Conservation (phyloP, 495 filamentous ascomycete species). For the Aspergillus coremiiformis region DNA sequence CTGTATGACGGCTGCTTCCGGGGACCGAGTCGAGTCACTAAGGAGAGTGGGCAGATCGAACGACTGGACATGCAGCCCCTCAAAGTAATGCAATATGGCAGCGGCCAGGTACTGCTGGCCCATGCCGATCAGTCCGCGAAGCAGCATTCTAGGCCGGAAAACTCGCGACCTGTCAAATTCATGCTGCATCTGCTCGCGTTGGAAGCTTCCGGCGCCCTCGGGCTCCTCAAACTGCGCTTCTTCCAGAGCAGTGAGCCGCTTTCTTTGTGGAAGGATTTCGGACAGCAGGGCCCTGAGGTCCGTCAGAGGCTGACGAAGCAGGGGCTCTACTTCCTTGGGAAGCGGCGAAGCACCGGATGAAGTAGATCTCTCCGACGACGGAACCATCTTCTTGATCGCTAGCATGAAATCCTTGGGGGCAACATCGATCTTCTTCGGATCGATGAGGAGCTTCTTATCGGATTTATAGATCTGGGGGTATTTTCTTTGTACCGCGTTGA, state of each 20-base stretch:
- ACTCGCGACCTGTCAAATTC: slow-evolving; percentile 86
- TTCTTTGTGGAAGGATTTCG: slow-evolving; percentile 71
- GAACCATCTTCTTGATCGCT: slow-evolving; percentile 89
- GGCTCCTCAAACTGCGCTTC: slow-evolving; percentile 91
- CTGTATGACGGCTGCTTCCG: slow-evolving; percentile 81
- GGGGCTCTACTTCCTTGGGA: slow-evolving; percentile 68
- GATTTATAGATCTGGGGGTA: slow-evolving; percentile 96
- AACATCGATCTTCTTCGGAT: slow-evolving; percentile 74
- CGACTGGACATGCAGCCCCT: slow-evolving; percentile 89
- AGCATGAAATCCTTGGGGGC: slow-evolving; percentile 93
- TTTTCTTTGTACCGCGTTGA: slow-evolving; percentile 93
- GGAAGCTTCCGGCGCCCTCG: slow-evolving; percentile 71
- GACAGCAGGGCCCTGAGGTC: slow-evolving; percentile 60
- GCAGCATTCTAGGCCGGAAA: slow-evolving; percentile 79
- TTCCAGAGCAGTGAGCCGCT: slow-evolving; percentile 79
- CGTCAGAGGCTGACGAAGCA: slow-evolving; percentile 65
- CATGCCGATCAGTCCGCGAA: slow-evolving; percentile 77
- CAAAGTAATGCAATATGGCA: slow-evolving; percentile 83
- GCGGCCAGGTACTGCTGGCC: slow-evolving; percentile 85
- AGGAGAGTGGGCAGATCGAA: slow-evolving; percentile 84
- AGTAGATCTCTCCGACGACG: slow-evolving; percentile 83
- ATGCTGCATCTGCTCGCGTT: slow-evolving; percentile 75
- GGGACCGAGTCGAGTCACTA: slow-evolving; percentile 61
- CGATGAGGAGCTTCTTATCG: slow-evolving; percentile 80
- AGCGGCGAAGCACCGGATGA: slow-evolving; percentile 74